These are phyloP conservation scores for Mycena sp. DNA, from an alignment of 1,284 basidiomycete species.

Conservation along the genomic window DNA sequence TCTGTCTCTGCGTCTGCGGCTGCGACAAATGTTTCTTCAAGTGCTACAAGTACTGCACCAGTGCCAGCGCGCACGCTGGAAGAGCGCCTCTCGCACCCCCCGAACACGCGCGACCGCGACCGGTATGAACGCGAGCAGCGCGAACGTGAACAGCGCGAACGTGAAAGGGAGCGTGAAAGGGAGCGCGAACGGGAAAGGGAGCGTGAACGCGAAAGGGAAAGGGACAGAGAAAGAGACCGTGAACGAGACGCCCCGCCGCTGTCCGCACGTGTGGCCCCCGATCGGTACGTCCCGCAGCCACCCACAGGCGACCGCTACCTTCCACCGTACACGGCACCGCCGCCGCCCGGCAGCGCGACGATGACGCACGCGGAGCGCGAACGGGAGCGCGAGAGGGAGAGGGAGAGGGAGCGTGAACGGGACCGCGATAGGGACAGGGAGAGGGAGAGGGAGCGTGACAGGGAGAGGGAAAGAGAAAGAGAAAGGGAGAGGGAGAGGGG, in stretches of 20 bases:
- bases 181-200: neutral
- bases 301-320: neutral
- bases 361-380: neutral
- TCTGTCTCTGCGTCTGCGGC: no score
- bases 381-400: neutral
- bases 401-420: neutral
- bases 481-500: conserved; percentile 3
- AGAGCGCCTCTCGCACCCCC: conserved; percentile 21
- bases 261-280: no score
- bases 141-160: no score
- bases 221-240: no score
- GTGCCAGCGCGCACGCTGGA: conserved; percentile 25
- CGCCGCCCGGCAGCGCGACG: neutral
- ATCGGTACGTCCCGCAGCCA: neutral
- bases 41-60: neutral
- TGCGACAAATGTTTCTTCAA: neutral
- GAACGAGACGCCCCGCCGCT: no score
- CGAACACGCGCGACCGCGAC: neutral
- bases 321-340: neutral
- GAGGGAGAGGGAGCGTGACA: neutral
- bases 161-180: no score
- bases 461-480: conserved; percentile 2
- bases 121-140: no score
- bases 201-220: neutral
- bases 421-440: neutral